Percentiles rank a stretch among this genome's conserved stretches.
These are phyloP conservation scores for Sphaerobolus stellatus DNA, from an alignment of 1,284 basidiomycete species.

Conservation along the genomic window DNA sequence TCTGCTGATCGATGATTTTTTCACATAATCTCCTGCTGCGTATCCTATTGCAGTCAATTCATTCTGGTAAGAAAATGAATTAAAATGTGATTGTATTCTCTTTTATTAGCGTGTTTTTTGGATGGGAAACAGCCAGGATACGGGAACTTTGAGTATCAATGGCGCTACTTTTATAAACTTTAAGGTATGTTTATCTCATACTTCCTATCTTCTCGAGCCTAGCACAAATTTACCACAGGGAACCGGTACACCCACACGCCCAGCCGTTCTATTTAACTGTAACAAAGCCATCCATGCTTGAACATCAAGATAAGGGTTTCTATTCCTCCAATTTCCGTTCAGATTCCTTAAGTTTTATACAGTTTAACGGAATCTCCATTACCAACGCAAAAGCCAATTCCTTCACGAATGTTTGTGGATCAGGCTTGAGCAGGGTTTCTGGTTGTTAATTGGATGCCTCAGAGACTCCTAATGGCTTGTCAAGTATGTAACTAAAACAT, in stretches of 20 bases:
- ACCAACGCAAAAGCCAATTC: background rate
- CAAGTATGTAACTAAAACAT: too few relatives aligned
- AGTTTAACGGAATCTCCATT: slow-evolving; percentile 1
- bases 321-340: too few relatives aligned
- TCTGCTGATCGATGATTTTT: background rate
- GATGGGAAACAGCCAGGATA: background rate
- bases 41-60: background rate
- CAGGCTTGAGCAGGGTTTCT: background rate
- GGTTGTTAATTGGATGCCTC: too few relatives aligned
- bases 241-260: background rate
- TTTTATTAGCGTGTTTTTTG: too few relatives aligned
- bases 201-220: too few relatives aligned
- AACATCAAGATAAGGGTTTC: background rate
- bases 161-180: background rate
- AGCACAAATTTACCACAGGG: background rate
- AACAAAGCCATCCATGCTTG: background rate
- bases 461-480: too few relatives aligned
- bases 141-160: background rate
- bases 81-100: background rate
- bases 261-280: background rate
- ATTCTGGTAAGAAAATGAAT: background rate
- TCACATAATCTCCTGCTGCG: background rate
- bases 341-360: too few relatives aligned
- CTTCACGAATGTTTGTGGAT: background rate
- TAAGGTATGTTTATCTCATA: background rate